Percentiles rank a stretch among this genome's conserved stretches.
phyloP scores from a whole-genome alignment of 208 protist species.

The Vickermania spadyakhi region DNA sequence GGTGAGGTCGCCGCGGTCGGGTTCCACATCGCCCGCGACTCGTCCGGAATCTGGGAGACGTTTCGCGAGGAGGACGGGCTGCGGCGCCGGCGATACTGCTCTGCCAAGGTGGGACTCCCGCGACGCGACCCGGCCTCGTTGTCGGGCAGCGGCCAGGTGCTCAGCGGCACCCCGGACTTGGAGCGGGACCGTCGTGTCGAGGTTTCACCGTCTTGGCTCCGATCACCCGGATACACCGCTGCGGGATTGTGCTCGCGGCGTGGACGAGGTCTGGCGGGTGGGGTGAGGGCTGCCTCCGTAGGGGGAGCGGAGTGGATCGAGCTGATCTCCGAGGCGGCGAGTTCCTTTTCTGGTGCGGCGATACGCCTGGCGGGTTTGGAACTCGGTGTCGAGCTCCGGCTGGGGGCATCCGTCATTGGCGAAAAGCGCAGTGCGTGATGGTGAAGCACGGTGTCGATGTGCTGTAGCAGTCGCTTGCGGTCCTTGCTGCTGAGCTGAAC shows the following conservation, averaged over 20 bases:
- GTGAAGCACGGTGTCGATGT: neutral
- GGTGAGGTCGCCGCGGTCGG: neutral
- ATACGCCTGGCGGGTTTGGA: neutral
- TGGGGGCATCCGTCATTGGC: neutral
- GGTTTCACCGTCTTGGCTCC: neutral
- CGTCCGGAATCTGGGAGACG: neutral
- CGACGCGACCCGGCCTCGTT: neutral
- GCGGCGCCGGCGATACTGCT: neutral
- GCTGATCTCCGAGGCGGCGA: neutral
- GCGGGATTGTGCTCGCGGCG: neutral
- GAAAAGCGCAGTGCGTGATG: slow-evolving; percentile 1
- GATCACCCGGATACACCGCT: neutral
- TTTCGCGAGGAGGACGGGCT: neutral
- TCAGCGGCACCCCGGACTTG: slow-evolving; percentile 1
- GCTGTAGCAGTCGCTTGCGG: neutral
- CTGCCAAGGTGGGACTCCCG: neutral
- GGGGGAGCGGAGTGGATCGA: neutral
- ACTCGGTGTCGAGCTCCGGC: neutral
- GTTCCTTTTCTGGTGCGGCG: neutral
- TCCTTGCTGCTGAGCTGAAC: neutral
- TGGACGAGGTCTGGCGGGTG: neutral
- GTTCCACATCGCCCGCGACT: neutral
- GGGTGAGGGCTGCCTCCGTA: neutral
- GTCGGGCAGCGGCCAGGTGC: slow-evolving; percentile 1
- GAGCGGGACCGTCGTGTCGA: neutral